Base-by-base conservation (phyloP, 2,329 filamentous ascomycete species). In the Aureobasidium zeae region DNA sequence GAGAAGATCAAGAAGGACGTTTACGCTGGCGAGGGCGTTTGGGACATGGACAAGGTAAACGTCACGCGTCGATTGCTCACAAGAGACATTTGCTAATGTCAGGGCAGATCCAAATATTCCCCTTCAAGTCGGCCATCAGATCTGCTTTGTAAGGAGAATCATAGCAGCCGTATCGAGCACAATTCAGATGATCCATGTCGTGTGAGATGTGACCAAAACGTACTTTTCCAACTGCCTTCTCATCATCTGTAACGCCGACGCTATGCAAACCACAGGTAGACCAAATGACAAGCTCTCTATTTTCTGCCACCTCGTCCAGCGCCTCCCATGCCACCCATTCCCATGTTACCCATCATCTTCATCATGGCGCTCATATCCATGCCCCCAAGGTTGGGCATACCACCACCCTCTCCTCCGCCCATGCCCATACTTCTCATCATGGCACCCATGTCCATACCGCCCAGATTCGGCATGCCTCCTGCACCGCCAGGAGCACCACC, bases 351-450 rank as follows among this genome's bases (percentile, higher is more conserved):
- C 64, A 91, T 86, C 53, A 83, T 81, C 60, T 81, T 78, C 72
- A 76, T 76, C 77, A 91, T 83, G 50, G 82, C 80, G 65, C 81
- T 76, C 47, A 83, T 74, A 20, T 80, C 79, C 50, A 72, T 72
- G 2, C 67, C 68, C 5, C 66, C 67, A 16, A 71, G 53, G 34
- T 69, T 67, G 1, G 81, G 80, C 71, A 88, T 79, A 1, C 77
- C 81, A 2, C 73, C 69, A 19, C 66, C 63, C 28, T 58, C 60
- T 10, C 77, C 79, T 1, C 79, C 80, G 13, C 79, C 46, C 48
- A 36, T 45, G 3, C 82, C 83, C 53, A 95, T 75, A 83, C 94
- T 93, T 72, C 91, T 89, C 77, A 93, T 89, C 66, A 96, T 74
- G 46, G 80, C 80, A 22, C 78, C 78, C 74, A 95, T 83, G 55